These are phyloP conservation scores for Luffa acutangula DNA, from an alignment of 306 rosid genomes.

Conservation along the genomic window DNA sequence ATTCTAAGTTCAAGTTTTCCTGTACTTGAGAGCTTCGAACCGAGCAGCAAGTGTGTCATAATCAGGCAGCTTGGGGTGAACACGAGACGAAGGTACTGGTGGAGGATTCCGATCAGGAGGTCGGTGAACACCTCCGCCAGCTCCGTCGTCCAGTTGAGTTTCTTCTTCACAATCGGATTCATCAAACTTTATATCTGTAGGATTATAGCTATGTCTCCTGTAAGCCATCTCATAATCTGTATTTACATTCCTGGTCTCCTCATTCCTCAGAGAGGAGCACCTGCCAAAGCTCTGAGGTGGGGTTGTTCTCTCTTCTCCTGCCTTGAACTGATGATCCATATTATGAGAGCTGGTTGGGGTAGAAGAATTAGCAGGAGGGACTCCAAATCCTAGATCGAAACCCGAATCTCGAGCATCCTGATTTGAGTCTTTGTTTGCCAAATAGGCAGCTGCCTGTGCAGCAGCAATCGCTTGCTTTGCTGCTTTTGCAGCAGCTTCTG, in stretches of 20 bases:
- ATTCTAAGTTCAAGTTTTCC: constrained; percentile 28
- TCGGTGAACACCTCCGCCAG: constrained; percentile 15
- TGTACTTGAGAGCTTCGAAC: constrained; percentile 73
- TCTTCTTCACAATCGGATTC: constrained; percentile 82
- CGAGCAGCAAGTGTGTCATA: constrained; percentile 78
- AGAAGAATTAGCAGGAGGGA: constrained; percentile 9
- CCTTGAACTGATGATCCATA: constrained; percentile 17
- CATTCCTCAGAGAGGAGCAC: constrained; percentile 24
- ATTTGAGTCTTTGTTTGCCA: constrained; percentile 53
- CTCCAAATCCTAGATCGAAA: constrained; percentile 12
- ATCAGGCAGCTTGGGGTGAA: constrained; percentile 90
- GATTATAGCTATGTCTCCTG: constrained; percentile 62
- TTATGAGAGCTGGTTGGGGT: neutral
- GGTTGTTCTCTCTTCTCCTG: constrained; percentile 19
- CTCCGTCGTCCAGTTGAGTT: constrained; percentile 25
- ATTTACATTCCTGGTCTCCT: constrained; percentile 19
- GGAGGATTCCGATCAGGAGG: constrained; percentile 63
- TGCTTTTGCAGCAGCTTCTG: constrained; percentile 84
- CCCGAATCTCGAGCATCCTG: constrained; percentile 22
- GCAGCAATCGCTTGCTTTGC: constrained; percentile 87
- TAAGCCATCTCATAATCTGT: constrained; percentile 20
- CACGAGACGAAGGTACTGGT: constrained; percentile 35
- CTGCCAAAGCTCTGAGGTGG: constrained; percentile 39
- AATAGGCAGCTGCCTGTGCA: constrained; percentile 82
- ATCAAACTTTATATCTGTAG: constrained; percentile 63